Evolutionary conservation across 768 basidiomycete species (phyloP).

Genomic region (Termitomyces sp.): DNA sequence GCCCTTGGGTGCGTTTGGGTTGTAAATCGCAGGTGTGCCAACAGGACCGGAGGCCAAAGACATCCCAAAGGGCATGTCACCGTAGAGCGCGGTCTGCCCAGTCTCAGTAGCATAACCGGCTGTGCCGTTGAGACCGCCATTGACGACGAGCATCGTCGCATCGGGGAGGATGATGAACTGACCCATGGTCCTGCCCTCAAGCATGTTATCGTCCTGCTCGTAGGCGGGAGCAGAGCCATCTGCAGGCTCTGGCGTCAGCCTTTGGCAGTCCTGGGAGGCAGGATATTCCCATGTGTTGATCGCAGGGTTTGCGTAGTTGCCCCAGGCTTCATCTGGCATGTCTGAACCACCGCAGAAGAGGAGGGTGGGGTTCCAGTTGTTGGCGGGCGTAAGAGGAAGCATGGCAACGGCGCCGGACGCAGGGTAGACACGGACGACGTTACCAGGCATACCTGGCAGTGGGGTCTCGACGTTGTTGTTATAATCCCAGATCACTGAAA

Average conservation of each 20-base stretch:
- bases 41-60: constrained; percentile 72
- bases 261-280: constrained; percentile 73
- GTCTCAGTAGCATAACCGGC: constrained; percentile 70
- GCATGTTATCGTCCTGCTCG: constrained; percentile 73
- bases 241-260: constrained; percentile 82
- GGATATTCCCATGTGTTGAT: constrained; percentile 75
- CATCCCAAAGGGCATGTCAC: constrained; percentile 59
- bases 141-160: constrained; percentile 73
- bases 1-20: constrained; percentile 62
- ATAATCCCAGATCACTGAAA: constrained; percentile 50
- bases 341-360: constrained; percentile 91
- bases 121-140: constrained; percentile 83
- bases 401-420: constrained; percentile 87
- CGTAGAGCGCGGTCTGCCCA: constrained; percentile 36
- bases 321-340: constrained; percentile 72
- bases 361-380: constrained; percentile 83
- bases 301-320: constrained; percentile 74
- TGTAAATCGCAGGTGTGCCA: constrained; percentile 67
- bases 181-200: constrained; percentile 84
- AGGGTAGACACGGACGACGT: constrained; percentile 82
- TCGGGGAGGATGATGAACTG: constrained; percentile 85
- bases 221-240: constrained; percentile 63
- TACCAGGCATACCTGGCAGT: constrained; percentile 71
- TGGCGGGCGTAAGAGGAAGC: constrained; percentile 87
- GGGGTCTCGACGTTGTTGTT: constrained; percentile 55